These are phyloP conservation scores for Berberis vulgaris DNA, from an alignment of 164 flowering plant genomes.

Conservation along the genomic window DNA sequence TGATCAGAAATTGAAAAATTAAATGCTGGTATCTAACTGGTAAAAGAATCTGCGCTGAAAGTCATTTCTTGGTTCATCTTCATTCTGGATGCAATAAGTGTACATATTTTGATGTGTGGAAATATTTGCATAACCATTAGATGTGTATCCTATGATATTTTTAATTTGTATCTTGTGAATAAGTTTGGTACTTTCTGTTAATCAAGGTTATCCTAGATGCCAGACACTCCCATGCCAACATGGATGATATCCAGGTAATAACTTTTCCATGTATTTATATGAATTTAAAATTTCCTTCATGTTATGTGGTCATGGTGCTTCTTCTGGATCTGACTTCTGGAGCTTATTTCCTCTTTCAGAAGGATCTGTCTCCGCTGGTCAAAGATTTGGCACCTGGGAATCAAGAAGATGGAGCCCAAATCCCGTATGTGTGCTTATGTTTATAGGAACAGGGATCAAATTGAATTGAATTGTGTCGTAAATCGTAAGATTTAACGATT, in stretches of 20 bases:
- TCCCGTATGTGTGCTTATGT: constrained; percentile 49
- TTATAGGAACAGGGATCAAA: no score
- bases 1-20: no score
- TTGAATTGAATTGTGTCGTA: no score
- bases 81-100: no score
- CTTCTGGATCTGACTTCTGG: constrained; percentile 7
- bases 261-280: background rate
- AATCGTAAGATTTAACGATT: no score
- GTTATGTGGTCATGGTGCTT: background rate
- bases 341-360: constrained; percentile 36
- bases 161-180: background rate
- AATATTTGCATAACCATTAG: no score
- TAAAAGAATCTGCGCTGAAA: no score
- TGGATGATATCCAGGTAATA: constrained; percentile 84
- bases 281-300: background rate
- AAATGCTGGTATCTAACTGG: no score
- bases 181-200: constrained; percentile 5
- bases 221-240: constrained; percentile 40
- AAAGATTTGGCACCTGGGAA: constrained; percentile 58
- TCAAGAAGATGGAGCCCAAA: constrained; percentile 41
- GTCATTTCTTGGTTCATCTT: no score
- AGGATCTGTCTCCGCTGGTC: constrained; percentile 82
- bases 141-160: background rate
- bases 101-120: no score
- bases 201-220: constrained; percentile 60